phyloP scores from a whole-genome alignment of 768 basidiomycete species.

The Phallus indusiatus region DNA sequence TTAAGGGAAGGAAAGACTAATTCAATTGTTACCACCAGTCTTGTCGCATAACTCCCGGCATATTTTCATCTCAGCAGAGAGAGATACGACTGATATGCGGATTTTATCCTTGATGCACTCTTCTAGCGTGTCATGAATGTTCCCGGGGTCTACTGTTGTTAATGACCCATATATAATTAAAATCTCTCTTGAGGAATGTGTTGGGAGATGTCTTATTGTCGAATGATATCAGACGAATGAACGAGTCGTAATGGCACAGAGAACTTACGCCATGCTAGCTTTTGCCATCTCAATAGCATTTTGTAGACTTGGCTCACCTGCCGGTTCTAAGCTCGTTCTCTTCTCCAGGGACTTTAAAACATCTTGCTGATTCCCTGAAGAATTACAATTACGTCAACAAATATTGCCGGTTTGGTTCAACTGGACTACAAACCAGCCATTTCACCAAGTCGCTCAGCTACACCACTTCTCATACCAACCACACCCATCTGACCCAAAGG shows the following conservation, averaged over 20 bases:
- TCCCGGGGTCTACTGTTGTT: constrained; percentile 94
- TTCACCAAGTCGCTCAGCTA: constrained; percentile 84
- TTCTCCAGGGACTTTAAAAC: constrained; percentile 82
- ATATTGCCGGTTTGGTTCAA: neutral
- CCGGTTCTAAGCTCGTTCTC: constrained; percentile 79
- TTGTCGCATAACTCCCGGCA: constrained; percentile 86
- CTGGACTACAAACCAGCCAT: constrained; percentile 66
- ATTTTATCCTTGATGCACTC: constrained; percentile 74
- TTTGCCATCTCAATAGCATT: constrained; percentile 97
- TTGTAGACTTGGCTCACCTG: constrained; percentile 91
- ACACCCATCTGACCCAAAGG: constrained; percentile 94
- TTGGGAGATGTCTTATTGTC: constrained; percentile 80
- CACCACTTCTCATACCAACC: constrained; percentile 83
- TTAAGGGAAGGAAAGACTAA: neutral
- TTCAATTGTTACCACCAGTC: constrained; percentile 63
- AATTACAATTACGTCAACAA: neutral
- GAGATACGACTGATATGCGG: constrained; percentile 85
- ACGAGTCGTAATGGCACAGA: neutral
- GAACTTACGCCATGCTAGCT: constrained; percentile 74
- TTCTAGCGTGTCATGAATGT: constrained; percentile 92
- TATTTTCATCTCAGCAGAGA: constrained; percentile 98
- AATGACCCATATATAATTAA: constrained; percentile 90
- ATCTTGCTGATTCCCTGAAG: constrained; percentile 87
- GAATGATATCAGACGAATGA: neutral
- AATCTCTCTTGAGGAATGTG: constrained; percentile 93